phyloP scores from a whole-genome alignment of 169 alveolate genomes.

The Theileria equi region DNA sequence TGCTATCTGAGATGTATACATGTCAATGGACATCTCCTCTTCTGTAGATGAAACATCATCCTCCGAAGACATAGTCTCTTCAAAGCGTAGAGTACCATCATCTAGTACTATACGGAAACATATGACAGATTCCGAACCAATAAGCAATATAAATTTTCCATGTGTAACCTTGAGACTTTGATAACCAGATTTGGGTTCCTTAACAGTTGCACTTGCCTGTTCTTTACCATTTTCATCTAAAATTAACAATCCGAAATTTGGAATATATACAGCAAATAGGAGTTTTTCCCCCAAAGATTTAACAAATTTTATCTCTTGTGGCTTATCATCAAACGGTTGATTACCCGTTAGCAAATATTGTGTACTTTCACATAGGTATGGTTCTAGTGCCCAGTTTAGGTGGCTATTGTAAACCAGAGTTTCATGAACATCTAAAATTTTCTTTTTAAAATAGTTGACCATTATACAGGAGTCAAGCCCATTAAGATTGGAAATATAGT shows the following conservation, averaged over 20 bases:
- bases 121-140: too few relatives aligned
- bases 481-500: too few relatives aligned
- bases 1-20: too few relatives aligned
- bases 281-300: constrained; percentile 7
- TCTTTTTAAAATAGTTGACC: too few relatives aligned
- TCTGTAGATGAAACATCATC: too few relatives aligned
- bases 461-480: too few relatives aligned
- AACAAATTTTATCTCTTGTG: not conserved
- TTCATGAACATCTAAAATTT: too few relatives aligned
- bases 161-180: constrained; percentile 9
- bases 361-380: constrained; percentile 21
- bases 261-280: constrained; percentile 19
- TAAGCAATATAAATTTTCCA: not conserved
- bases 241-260: not conserved
- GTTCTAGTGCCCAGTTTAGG: constrained; percentile 36
- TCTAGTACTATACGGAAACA: too few relatives aligned
- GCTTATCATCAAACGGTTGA: constrained; percentile 7
- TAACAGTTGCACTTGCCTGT: not conserved
- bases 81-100: too few relatives aligned
- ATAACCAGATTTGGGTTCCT: constrained; percentile 2
- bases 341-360: constrained; percentile 9
- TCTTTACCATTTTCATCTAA: not conserved
- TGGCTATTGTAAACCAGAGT: too few relatives aligned
- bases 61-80: too few relatives aligned
- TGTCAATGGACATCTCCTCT: too few relatives aligned